These are phyloP conservation scores for Aspergillus incahuasiensis DNA, from an alignment of 495 filamentous ascomycete species.

Conservation along the genomic window DNA sequence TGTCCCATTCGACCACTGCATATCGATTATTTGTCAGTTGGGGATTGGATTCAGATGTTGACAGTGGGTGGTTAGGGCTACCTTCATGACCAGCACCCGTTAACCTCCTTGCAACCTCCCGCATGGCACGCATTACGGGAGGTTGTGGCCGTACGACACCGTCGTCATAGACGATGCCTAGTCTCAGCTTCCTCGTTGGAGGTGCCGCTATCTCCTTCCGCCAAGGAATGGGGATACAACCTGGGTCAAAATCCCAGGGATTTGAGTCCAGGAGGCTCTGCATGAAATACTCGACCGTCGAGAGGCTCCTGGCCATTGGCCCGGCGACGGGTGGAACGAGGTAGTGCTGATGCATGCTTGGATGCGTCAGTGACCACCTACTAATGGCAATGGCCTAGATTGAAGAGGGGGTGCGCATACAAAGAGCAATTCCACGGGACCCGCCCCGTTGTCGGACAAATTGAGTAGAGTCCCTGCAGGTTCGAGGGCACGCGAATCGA, in stretches of 20 bases:
- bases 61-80: slow-evolving; percentile 13
- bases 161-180: slow-evolving; percentile 52
- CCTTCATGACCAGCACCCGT: slow-evolving; percentile 40
- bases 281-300: slow-evolving; percentile 41
- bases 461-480: slow-evolving; percentile 59
- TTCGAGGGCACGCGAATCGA: slow-evolving; percentile 63
- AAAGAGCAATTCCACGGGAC: slow-evolving; percentile 46
- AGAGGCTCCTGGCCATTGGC: slow-evolving; percentile 38
- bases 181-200: slow-evolving; percentile 32
- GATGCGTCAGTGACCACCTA: background rate
- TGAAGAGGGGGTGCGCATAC: slow-evolving; percentile 9
- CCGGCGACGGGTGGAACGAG: slow-evolving; percentile 36
- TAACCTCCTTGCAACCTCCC: slow-evolving; percentile 39
- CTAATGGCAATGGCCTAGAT: too few species aligned
- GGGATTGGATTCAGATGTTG: background rate
- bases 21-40: background rate
- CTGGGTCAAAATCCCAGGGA: slow-evolving; percentile 41
- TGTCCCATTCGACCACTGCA: slow-evolving; percentile 44
- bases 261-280: slow-evolving; percentile 28
- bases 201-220: slow-evolving; percentile 26
- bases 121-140: slow-evolving; percentile 42
- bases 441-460: slow-evolving; percentile 57
- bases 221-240: slow-evolving; percentile 43
- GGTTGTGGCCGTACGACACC: slow-evolving; percentile 54
- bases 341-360: slow-evolving; percentile 26